Percentiles rank a stretch among this genome's conserved stretches.
Conservation (phyloP, 495 filamentous ascomycete species). For the Friedmanniomyces simplex region DNA sequence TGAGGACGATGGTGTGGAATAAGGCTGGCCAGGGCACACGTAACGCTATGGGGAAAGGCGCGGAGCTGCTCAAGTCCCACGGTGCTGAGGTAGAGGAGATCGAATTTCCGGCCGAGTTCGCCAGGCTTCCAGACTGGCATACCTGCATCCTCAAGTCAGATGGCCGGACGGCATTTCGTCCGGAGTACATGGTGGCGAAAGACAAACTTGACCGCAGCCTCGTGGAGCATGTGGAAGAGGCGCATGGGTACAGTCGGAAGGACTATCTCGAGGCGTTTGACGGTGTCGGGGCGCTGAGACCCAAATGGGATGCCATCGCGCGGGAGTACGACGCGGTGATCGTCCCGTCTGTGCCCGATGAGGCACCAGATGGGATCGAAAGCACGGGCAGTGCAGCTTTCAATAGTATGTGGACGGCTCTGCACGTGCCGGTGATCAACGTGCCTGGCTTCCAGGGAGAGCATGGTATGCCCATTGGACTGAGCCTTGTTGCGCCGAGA, state of each 20-base stretch:
- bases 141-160: conserved; percentile 33
- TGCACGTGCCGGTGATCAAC: conserved; percentile 42
- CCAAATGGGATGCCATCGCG: conserved; percentile 38
- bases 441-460: conserved; percentile 41
- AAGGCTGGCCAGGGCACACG: conserved; percentile 37
- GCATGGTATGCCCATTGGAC: conserved; percentile 40
- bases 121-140: conserved; percentile 34
- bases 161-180: conserved; percentile 35
- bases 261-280: conserved; percentile 38
- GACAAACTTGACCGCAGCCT: conserved; percentile 32
- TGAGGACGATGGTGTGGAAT: conserved; percentile 40
- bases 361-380: conserved; percentile 38
- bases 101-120: conserved; percentile 38
- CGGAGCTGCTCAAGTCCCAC: conserved; percentile 31
- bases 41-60: conserved; percentile 35
- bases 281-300: conserved; percentile 35
- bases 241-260: conserved; percentile 27
- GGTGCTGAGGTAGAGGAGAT: conserved; percentile 41
- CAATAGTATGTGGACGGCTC: conserved; percentile 25
- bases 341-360: conserved; percentile 39
- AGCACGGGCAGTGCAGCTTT: conserved; percentile 38
- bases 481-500: conserved; percentile 36
- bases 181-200: conserved; percentile 35
- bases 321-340: conserved; percentile 38
- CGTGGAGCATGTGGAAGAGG: conserved; percentile 37